Base-by-base conservation (phyloP, 2,329 filamentous ascomycete species). In the Alternaria gansuensis region DNA sequence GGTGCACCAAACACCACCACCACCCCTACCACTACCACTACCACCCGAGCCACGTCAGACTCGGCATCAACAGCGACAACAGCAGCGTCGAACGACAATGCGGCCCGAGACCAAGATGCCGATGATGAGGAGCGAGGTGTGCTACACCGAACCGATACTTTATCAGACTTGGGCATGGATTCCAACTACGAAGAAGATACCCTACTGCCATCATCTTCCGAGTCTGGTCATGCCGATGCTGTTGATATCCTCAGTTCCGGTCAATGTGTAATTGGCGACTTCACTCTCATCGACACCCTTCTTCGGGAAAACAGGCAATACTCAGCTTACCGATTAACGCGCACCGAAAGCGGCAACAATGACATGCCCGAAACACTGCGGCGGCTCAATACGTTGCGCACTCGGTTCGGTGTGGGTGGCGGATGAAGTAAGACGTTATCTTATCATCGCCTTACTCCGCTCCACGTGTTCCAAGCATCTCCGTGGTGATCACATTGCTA, bases 71-170 rank as follows among this genome's bases (percentile, higher is more conserved):
- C 62, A 24, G 59, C 50, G 9, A 41, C 61, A 13, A 51, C 62
- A 43, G 31, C 59, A 26, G 33, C 44, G 36, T 51, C 52, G 11
- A 57, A 26, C 14, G 58, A 64, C 14, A 65, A 62, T 26, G 57
- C 68, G 33, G 63, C 64, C 52, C 70, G 73, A 37, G 67, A 70
- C 13, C 86, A 88, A 68, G 84, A 87, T 66, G 78, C 84, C 56
- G 86, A 88, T 63, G 78, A 82, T 5, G 87, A 88, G 75, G 87
- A 88, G 72, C 80, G 84, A 29, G 86, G 86, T 2, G 72, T 86
- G 3, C 66, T 81, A 17, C 79, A 80, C 54, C 58, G 77, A 75
- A 74, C 69, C 51, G 74, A 77, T 29, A 72, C 71, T 36, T 68
- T 72, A 55, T 76, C 66, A 55, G 74, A 71, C 60, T 69, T 79